Percentiles rank a stretch among this genome's conserved stretches.
These are phyloP conservation scores for Forsythia viridissima DNA, from an alignment of 257 asterid genomes.

Conservation along the genomic window DNA sequence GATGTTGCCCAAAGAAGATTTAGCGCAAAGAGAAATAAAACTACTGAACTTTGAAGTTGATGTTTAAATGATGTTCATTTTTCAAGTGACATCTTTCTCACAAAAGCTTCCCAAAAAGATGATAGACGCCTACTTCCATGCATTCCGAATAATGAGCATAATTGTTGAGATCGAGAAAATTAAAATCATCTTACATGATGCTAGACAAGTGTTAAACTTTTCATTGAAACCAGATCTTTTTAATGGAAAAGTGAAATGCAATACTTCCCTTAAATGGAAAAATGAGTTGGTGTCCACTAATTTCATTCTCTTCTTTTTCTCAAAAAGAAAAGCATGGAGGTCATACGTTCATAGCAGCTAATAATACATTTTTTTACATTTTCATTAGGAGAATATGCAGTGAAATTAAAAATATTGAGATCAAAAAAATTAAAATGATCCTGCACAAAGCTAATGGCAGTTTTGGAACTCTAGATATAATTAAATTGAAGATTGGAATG, in stretches of 20 bases:
- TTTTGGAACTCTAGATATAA: not conserved
- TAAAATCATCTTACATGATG: not conserved
- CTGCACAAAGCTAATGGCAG: not conserved
- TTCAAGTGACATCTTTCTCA: not conserved
- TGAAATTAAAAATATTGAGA: not conserved
- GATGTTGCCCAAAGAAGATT: not conserved
- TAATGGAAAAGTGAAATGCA: not conserved
- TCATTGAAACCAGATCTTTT: not conserved
- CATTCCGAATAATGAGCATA: not conserved
- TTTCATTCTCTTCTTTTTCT: not conserved
- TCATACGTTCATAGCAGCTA: not conserved
- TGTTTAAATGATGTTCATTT: not conserved
- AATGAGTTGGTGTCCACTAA: not conserved
- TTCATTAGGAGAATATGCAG: not conserved
- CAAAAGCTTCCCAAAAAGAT: not conserved
- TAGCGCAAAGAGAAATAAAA: not conserved
- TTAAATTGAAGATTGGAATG: not conserved
- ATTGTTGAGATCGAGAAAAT: not conserved
- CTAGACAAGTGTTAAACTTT: not conserved
- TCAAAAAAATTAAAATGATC: not conserved
- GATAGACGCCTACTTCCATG: not conserved
- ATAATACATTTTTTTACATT: not conserved
- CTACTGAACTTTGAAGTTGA: not conserved
- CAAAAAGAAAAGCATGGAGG: not conserved
- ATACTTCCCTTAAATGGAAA: slow-evolving; percentile 38